These are phyloP conservation scores for Septoria linicola DNA, from an alignment of 2,329 filamentous ascomycete genomes.

Conservation along the genomic window DNA sequence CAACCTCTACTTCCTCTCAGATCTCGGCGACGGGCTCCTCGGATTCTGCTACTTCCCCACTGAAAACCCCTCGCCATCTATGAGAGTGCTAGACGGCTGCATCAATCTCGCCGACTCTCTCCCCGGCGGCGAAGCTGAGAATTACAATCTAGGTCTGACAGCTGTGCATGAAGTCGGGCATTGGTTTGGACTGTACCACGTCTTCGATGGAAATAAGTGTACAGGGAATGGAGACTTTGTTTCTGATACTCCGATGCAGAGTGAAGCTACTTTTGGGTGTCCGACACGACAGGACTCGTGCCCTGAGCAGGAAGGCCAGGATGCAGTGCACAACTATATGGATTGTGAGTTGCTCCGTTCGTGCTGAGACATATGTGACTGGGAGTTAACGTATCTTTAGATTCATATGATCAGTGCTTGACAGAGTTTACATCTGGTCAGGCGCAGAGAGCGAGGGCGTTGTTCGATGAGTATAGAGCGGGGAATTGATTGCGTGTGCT, in stretches of 20 bases:
- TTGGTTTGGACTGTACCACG: slow-evolving; percentile 39
- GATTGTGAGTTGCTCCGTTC: slow-evolving; percentile 37
- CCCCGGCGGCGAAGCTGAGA: slow-evolving; percentile 47
- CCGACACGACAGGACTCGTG: slow-evolving; percentile 51
- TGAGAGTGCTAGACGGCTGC: slow-evolving; percentile 51
- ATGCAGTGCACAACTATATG: slow-evolving; percentile 58
- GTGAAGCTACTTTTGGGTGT: slow-evolving; percentile 49
- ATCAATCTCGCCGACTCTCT: slow-evolving; percentile 54
- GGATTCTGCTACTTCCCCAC: slow-evolving; percentile 32
- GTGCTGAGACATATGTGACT: no score
- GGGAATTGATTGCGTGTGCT: no score
- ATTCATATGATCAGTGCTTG: slow-evolving; percentile 24
- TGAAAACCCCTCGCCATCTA: slow-evolving; percentile 42
- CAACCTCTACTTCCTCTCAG: slow-evolving; percentile 58
- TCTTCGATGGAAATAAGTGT: slow-evolving; percentile 45
- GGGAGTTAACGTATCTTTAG: no score
- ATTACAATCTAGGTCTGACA: slow-evolving; percentile 47
- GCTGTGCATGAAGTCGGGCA: slow-evolving; percentile 48
- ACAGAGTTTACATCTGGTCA: no score
- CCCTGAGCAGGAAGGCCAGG: slow-evolving; percentile 39
- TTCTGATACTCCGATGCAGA: slow-evolving; percentile 43
- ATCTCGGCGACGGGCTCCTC: slow-evolving; percentile 39
- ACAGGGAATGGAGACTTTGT: slow-evolving; percentile 44
- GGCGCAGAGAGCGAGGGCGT: no score
- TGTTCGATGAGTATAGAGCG: no score